Evolutionary conservation across 176 grass and related monocot species (phyloP), one percentile per base, ranked within the genome.

Genomic region (Luzula sylvatica): DNA sequence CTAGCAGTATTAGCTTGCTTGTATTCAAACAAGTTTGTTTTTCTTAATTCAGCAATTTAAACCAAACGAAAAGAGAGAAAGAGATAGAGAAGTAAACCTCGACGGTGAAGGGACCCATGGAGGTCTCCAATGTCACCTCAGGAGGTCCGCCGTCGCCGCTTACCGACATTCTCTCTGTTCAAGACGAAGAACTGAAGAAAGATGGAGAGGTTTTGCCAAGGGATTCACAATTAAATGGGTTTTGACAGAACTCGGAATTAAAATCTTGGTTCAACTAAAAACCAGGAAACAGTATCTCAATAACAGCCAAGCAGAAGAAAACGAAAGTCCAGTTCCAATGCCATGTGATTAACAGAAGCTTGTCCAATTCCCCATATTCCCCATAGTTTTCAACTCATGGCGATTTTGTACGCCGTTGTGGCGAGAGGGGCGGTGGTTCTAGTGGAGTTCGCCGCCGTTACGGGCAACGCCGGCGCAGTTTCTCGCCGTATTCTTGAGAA

Each of bases 401-500:
- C 80, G 70, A 88, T 96, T 66, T 58, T 88, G 11, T 88, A 86
- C 76, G 80, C 90, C 15, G 49, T 88, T 48, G 84, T 96, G 67
- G 80, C 90, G 25, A 65, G 90, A 11, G 84, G 80, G 24, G 85
- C 80, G 14, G 80, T 95, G n/a, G 83, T 95, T 24, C 90, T 88
- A 29, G 80, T 83, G 9, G 90, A 96, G 74, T 96, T 96, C 67
- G 47, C 80, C 16, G 90, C 90, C 17, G 74, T 82, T 7, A 82
- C 74, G 1, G 90, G 90, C 8, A 96, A 96, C 80, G 69, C 80
- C 50, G 81, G 84, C 44, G 74, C 84, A 13, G 76, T 88, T 14
- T 66, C 84, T 26, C 84, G 80, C 23, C 80, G 90, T 56, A 86
- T 96, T 64, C 84, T 96, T 0, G 90, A 89, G 80, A 88, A 76